A percentile compares a stretch with the other conserved stretches of the same genome.
Evolutionary conservation across 352 stramenopile species (phyloP).

Genomic region (Phytophthora sp.): DNA sequence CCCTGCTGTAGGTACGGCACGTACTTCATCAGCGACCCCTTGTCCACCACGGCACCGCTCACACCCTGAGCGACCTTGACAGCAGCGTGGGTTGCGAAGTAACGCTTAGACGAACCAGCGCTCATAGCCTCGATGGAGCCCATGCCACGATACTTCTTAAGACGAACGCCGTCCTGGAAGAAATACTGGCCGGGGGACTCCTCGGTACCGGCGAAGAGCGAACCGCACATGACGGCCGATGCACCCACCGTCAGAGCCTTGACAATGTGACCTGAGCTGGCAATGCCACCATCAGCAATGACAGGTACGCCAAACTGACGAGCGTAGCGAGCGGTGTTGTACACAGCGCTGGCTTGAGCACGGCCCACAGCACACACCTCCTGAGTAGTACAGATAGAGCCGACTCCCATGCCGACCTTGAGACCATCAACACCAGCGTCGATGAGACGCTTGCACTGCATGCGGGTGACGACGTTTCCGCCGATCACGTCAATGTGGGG

Average conservation of each 20-base stretch:
- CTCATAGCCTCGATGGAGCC: constrained; percentile 99
- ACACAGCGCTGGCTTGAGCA: constrained; percentile 98
- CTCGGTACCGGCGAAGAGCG: constrained; percentile 99
- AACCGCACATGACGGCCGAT: constrained; percentile 99
- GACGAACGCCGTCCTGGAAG: constrained; percentile 99
- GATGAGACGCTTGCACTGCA: constrained; percentile 99
- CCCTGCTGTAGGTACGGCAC: constrained; percentile 99
- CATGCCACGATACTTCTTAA: constrained; percentile 99
- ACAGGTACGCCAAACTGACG: constrained; percentile 97
- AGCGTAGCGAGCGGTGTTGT: constrained; percentile 97
- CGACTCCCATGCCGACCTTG: constrained; percentile 99
- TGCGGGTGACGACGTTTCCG: constrained; percentile 98
- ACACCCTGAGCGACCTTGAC: constrained; percentile 99
- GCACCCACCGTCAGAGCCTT: constrained; percentile 98
- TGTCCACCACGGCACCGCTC: constrained; percentile 98
- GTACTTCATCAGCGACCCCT: constrained; percentile 98
- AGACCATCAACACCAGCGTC: constrained; percentile 98
- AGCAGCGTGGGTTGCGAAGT: constrained; percentile 88
- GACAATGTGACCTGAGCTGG: constrained; percentile 98
- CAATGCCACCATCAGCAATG: constrained; percentile 99
- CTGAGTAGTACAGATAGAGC: constrained; percentile 99
- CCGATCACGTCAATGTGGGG: constrained; percentile 98
- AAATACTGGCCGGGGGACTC: constrained; percentile 99
- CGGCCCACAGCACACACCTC: constrained; percentile 98
- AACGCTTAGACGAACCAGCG: constrained; percentile 95